Evolutionary conservation across 73 alveolate species (phyloP), one percentile per base, ranked within the genome.

Genomic region (Effrenium voratum): DNA sequence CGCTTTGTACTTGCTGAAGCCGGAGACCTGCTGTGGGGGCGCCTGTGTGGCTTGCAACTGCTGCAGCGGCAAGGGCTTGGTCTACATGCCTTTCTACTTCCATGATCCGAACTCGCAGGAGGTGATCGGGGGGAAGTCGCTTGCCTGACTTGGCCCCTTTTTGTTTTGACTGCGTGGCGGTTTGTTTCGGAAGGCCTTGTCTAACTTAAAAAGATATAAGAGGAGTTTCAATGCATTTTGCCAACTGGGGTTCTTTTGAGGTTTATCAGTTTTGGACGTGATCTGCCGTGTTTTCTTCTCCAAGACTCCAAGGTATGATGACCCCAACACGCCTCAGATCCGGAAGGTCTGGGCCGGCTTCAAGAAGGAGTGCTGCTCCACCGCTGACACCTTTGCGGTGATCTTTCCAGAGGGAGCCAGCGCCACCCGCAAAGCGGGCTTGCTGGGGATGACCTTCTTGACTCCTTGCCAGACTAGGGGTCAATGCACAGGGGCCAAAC

Each of bases 331-430:
- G 10, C 95, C 95, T 5, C 95, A 87, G 68, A 72, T 87, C 38
- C 95, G 95, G 66, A 87, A 87, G 49, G 95, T 87, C 19, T 87
- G 95, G 95, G 95, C 95, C 30, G 95, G 95, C 36, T 87, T 43
- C 41, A 87, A 60, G 68, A 87, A 87, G 95, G 95, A 87, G 82
- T 63, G 84, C 13, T 87, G 95, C 95, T 60, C 84, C 52, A 60
- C 95, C 0, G 95, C 95, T 70, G 95, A 87, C 83, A 87, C 95
- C 95, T 87, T 87, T 72, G 73, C 83, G 5, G 84, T 87, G 46
- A 84, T 87, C 52, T 87, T 87, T 47, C 95, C 95, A 26, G 19
- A 59, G 50, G 84, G 46, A 5, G 47, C 95, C 43, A 63, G 46
- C 16, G 72, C 59, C 26, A 40, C 41, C 26, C 43, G 95, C 40